These are phyloP conservation scores for Aspergillus vadensis DNA, from an alignment of 2,329 filamentous ascomycete genomes.

Conservation along the genomic window DNA sequence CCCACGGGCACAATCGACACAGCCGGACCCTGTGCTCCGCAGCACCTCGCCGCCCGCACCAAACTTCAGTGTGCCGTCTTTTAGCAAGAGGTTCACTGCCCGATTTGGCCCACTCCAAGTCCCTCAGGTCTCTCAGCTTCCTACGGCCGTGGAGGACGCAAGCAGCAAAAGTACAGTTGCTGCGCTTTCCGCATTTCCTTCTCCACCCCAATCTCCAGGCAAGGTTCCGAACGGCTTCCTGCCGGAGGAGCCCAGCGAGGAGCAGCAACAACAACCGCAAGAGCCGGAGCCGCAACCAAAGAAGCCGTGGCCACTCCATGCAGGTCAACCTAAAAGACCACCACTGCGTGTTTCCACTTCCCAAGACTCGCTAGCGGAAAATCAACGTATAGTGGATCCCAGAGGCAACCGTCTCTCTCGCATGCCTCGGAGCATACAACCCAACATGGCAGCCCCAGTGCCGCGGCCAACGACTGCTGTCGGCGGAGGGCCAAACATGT, in stretches of 20 bases:
- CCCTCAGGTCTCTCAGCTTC: slow-evolving; percentile 20
- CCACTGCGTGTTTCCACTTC: slow-evolving; percentile 2
- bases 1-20: slow-evolving; percentile 24
- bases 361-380: slow-evolving; percentile 2
- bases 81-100: slow-evolving; percentile 41
- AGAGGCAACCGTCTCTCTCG: slow-evolving; percentile 17
- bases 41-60: slow-evolving; percentile 40
- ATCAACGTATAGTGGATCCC: background rate
- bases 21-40: slow-evolving; percentile 29
- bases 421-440: slow-evolving; percentile 9
- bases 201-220: slow-evolving; percentile 37
- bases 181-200: slow-evolving; percentile 28
- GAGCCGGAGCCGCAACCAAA: slow-evolving; percentile 21
- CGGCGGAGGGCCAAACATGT: background rate
- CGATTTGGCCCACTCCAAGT: slow-evolving; percentile 18
- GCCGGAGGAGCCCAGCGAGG: slow-evolving; percentile 25
- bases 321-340: background rate
- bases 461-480: slow-evolving; percentile 5
- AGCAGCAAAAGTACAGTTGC: slow-evolving; percentile 18
- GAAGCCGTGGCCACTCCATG: background rate
- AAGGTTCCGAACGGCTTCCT: slow-evolving; percentile 29
- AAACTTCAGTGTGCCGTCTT: slow-evolving; percentile 46
- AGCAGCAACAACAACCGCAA: slow-evolving; percentile 10
- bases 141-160: slow-evolving; percentile 18
- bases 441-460: background rate